Evolutionary conservation across 352 stramenopile species (phyloP).

Genomic region (Blastocystis sp.): DNA sequence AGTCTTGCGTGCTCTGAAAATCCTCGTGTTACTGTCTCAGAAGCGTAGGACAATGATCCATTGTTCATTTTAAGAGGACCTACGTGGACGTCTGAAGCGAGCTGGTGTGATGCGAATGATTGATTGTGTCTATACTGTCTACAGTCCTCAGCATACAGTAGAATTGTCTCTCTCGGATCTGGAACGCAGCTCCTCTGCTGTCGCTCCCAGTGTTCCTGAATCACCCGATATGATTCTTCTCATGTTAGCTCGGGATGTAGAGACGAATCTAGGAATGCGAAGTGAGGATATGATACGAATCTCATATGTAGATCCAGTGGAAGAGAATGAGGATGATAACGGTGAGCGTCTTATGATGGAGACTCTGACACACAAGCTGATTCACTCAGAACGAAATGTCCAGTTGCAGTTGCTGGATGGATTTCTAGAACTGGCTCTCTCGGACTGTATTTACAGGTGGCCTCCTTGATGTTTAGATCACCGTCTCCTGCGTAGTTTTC

Average conservation of each 20-base stretch:
- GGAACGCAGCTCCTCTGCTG: not conserved
- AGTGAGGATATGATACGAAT: not conserved
- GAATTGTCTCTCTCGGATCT: not conserved
- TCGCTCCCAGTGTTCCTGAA: not conserved
- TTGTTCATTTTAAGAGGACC: not conserved
- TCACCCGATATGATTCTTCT: not conserved
- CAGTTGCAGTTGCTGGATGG: constrained; percentile 7
- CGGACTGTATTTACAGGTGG: not conserved
- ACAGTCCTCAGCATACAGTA: not conserved
- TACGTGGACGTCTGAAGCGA: constrained; percentile 2
- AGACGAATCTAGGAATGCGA: constrained; percentile 2
- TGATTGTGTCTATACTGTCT: not conserved
- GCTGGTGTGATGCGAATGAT: constrained; percentile 45
- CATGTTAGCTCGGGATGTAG: not conserved
- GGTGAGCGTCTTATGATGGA: not conserved
- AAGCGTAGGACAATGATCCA: not conserved
- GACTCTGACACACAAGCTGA: not conserved
- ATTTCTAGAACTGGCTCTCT: not conserved
- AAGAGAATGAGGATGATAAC: not conserved
- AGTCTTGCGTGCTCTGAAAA: not conserved
- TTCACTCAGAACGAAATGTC: constrained; percentile 1
- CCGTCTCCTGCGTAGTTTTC: not conserved
- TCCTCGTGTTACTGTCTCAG: not conserved
- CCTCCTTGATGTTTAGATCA: not conserved
- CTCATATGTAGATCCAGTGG: not conserved